Evolutionary conservation across 352 stramenopile species (phyloP), one percentile per base, ranked within the genome.

Genomic region (Phytopythium sindhum): DNA sequence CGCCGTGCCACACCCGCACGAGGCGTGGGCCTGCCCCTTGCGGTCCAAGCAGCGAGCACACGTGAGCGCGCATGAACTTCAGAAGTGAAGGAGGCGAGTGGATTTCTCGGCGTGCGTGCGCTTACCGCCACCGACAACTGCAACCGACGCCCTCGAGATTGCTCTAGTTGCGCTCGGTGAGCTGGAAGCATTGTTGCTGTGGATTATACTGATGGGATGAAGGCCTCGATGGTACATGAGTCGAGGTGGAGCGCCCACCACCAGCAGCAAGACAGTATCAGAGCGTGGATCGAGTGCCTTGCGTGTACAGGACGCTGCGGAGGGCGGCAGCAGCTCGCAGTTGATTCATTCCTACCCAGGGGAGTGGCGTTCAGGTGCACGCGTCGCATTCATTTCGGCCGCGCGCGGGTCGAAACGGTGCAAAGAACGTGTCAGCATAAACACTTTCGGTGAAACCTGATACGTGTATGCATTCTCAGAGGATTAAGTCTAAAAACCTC

Each of bases 71-170:
- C 9, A n/a, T 52, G 45, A 54, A 54, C 23, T 54, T 54, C 23
- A 54, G 37, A 44, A 48, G 15, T 11, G 41, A 48, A 48, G 41
- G 17, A 10, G 2, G n/a, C n/a, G n/a, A 51, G 44, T 51, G 44
- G 44, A 51, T 51, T 57, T 41, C 28, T 44, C 35, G 29, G 14
- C 29, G 26, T 37, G 50, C 51, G 29, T 57, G 51, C 51, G 51
- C 51, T 57, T 57, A 31, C 51, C 2, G 21, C 50, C 51, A 7
- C 19, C 9, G 35, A 0, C 26, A 57, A 57, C 29, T 57, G 51
- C 51, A 57, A 57, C 26, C 15, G 2, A 9, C 15, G 14, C 5
- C 15, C 6, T 26, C 19, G 0, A 51, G 21, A 2, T 15, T 19
- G 39, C n/a, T 45, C 12, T 15, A n/a, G 44, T 29, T 23, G 19